A percentile compares a stretch with the other conserved stretches of the same genome.
These are phyloP conservation scores for Betula pendula DNA, from an alignment of 306 rosid species.

Conservation along the genomic window DNA sequence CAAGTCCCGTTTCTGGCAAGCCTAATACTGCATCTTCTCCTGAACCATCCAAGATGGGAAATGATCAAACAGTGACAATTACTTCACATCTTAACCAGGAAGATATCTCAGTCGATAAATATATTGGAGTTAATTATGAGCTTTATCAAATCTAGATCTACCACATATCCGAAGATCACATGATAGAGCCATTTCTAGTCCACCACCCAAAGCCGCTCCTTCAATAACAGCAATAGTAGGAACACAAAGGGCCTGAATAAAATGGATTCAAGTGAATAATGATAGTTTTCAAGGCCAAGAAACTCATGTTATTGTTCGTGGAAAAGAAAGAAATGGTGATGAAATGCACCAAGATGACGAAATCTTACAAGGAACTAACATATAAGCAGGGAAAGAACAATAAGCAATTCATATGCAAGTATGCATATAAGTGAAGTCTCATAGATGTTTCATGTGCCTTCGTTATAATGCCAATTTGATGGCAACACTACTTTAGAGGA, in stretches of 20 bases:
- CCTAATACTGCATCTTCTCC: slow-evolving; percentile 77
- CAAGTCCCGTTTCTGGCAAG: slow-evolving; percentile 97
- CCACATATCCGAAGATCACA: slow-evolving; percentile 98
- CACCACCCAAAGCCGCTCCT: slow-evolving; percentile 96
- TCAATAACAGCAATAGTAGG: slow-evolving; percentile 91
- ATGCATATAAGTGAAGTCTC: neutral
- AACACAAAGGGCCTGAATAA: slow-evolving; percentile 56
- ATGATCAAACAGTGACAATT: slow-evolving; percentile 19
- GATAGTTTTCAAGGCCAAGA: slow-evolving; percentile 21
- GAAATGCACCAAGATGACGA: slow-evolving; percentile 11
- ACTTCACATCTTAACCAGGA: slow-evolving; percentile 20
- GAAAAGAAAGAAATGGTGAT: neutral
- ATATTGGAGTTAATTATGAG: slow-evolving; percentile 13
- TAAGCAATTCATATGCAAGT: neutral
- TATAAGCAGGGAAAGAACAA: neutral
- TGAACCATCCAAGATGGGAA: slow-evolving; percentile 37
- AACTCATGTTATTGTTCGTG: neutral
- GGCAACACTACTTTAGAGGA: slow-evolving; percentile 21
- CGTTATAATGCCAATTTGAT: slow-evolving; percentile 14
- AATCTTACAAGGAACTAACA: neutral
- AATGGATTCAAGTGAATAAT: slow-evolving; percentile 19
- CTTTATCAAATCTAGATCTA: slow-evolving; percentile 28
- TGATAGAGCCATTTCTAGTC: slow-evolving; percentile 93
- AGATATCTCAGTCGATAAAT: slow-evolving; percentile 19
- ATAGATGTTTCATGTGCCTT: slow-evolving; percentile 18